A percentile compares a stretch with the other conserved stretches of the same genome.
phyloP scores from a whole-genome alignment of 768 basidiomycete species.

The Scleroderma citrinum region DNA sequence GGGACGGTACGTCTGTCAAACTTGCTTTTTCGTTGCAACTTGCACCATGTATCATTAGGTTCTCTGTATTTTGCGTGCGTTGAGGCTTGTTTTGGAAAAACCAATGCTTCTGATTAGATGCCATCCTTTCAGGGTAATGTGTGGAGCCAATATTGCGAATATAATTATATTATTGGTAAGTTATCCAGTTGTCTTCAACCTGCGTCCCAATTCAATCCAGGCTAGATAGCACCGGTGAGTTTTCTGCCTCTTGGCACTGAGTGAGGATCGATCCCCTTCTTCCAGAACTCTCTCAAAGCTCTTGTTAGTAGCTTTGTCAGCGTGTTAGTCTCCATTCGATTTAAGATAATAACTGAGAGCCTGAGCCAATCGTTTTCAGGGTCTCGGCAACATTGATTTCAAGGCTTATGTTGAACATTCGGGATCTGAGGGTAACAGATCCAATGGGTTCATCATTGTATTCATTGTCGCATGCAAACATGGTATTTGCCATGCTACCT shows the following conservation, averaged over 20 bases:
- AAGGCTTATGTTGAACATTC: conserved; percentile 14
- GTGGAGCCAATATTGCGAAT: conserved; percentile 4
- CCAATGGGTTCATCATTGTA: background rate
- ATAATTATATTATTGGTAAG: conserved; percentile 10
- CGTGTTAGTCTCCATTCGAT: background rate
- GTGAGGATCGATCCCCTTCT: background rate
- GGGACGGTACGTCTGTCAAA: conserved; percentile 7
- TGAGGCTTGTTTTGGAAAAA: background rate
- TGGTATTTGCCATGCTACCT: too few relatives aligned
- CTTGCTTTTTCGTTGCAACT: background rate
- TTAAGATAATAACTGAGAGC: background rate
- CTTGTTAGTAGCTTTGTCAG: background rate
- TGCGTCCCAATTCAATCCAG: background rate
- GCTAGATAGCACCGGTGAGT: background rate
- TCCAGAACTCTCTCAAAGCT: background rate
- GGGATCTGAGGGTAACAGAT: background rate
- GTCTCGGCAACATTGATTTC: conserved; percentile 12
- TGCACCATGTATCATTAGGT: conserved; percentile 4
- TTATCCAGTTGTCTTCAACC: too few relatives aligned
- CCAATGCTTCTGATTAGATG: background rate
- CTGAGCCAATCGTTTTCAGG: background rate
- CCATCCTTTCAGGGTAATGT: conserved; percentile 9
- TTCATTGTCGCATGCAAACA: too few relatives aligned
- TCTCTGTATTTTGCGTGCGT: conserved; percentile 15
- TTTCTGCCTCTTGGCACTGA: too few relatives aligned